Evolutionary conservation across 1,139 yeast genomes (phyloP).

Genomic region (Debaryomycetaceae sp.): DNA sequence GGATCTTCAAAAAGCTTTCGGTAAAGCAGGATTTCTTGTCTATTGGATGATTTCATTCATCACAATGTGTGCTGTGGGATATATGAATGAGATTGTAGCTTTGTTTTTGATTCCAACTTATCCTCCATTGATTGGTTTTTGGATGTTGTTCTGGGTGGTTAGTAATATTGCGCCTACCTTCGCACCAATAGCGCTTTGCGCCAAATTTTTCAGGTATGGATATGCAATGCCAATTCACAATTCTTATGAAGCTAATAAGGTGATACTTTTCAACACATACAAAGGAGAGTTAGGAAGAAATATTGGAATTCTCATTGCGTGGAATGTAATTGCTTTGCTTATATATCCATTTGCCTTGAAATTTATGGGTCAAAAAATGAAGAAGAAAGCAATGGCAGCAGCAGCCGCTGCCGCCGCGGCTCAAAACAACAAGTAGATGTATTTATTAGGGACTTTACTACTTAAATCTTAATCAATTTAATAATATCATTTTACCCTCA

Average conservation of each 20-base stretch:
- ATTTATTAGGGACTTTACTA: no score
- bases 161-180: slow-evolving; percentile 37
- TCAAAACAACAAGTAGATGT: no score
- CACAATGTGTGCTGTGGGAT: slow-evolving; percentile 45
- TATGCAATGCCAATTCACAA: slow-evolving; percentile 40
- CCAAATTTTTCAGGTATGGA: slow-evolving; percentile 34
- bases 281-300: slow-evolving; percentile 38
- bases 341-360: slow-evolving; percentile 42
- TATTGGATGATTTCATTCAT: slow-evolving; percentile 43
- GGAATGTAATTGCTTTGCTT: slow-evolving; percentile 28
- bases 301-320: slow-evolving; percentile 31
- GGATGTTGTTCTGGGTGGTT: slow-evolving; percentile 43
- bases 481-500: no score
- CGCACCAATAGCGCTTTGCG: slow-evolving; percentile 32
- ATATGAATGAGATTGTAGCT: slow-evolving; percentile 37
- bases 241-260: slow-evolving; percentile 36
- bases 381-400: slow-evolving; percentile 16
- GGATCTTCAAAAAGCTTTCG: slow-evolving; percentile 37
- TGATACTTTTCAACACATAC: slow-evolving; percentile 33
- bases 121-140: slow-evolving; percentile 43
- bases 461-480: no score
- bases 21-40: slow-evolving; percentile 40
- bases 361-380: slow-evolving; percentile 27
- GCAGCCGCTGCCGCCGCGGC: no score
- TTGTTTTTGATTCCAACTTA: slow-evolving; percentile 26